Evolutionary conservation across 2,329 filamentous ascomycete genomes (phyloP).

Genomic region (Sclerotinia trifoliorum): DNA sequence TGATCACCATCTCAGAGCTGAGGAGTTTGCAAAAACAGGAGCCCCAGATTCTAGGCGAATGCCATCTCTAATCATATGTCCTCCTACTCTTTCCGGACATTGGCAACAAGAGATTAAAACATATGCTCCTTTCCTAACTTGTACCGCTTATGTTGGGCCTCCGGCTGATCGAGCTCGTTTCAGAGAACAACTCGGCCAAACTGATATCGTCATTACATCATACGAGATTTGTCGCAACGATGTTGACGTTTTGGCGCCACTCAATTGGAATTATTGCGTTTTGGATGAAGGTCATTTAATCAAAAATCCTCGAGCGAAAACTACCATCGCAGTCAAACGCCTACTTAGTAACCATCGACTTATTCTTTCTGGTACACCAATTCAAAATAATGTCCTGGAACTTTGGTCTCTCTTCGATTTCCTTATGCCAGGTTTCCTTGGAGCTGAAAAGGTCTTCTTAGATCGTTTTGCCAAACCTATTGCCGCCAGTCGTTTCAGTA

Average conservation of each 20-base stretch:
- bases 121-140: conserved; percentile 90
- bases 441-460: conserved; percentile 90
- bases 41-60: conserved; percentile 75
- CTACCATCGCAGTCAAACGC: conserved; percentile 87
- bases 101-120: conserved; percentile 98
- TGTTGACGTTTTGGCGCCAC: conserved; percentile 74
- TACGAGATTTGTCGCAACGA: conserved; percentile 98
- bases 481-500: conserved; percentile 88
- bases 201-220: conserved; percentile 93
- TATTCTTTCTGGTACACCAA: conserved; percentile 94
- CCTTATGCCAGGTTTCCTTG: conserved; percentile 96
- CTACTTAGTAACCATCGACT: conserved; percentile 89
- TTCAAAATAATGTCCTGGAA: conserved; percentile 96
- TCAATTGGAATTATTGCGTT: conserved; percentile 96
- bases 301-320: conserved; percentile 98
- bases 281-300: conserved; percentile 97
- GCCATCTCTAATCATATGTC: conserved; percentile 92
- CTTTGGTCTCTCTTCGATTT: conserved; percentile 99
- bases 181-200: conserved; percentile 66
- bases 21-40: conserved; percentile 82
- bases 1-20: conserved; percentile 89
- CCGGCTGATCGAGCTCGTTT: conserved; percentile 75
- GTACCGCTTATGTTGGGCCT: conserved; percentile 87
- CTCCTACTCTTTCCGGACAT: conserved; percentile 92
- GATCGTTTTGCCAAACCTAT: conserved; percentile 91